Percentiles rank a stretch among this genome's conserved stretches.
These are phyloP conservation scores for Dittrichia graveolens DNA, from an alignment of 129 eudicot species.

Conservation along the genomic window DNA sequence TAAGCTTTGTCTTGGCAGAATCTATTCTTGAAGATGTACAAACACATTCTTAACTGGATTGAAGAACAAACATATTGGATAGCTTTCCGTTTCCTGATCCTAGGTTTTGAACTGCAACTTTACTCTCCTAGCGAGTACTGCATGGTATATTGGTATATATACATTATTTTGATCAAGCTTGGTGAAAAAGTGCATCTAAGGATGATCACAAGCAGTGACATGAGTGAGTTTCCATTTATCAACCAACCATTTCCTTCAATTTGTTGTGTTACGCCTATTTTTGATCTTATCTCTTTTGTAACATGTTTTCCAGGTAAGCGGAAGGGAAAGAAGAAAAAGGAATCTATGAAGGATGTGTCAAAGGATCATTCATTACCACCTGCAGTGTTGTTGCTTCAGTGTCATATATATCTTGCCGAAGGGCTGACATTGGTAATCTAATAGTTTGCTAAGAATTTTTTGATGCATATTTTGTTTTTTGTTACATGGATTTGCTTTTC, in stretches of 20 bases:
- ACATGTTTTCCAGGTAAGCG: constrained; percentile 55
- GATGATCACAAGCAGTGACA: constrained; percentile 55
- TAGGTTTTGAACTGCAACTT: constrained; percentile 93
- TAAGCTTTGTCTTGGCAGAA: constrained; percentile 42
- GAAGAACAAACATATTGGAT: constrained; percentile 99
- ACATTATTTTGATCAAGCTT: constrained; percentile 75
- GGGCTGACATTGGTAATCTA: constrained; percentile 80
- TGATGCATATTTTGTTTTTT: not conserved
- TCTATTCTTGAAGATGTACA: constrained; percentile 57
- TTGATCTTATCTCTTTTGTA: constrained; percentile 9
- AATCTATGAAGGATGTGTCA: constrained; percentile 53
- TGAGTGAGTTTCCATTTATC: constrained; percentile 48
- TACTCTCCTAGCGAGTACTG: constrained; percentile 88
- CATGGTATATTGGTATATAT: constrained; percentile 98
- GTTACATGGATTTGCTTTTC: constrained; percentile 3
- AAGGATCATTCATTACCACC: constrained; percentile 77
- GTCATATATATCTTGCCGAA: constrained; percentile 87
- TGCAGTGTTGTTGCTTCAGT: constrained; percentile 72
- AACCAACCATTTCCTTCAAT: not conserved
- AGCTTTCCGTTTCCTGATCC: constrained; percentile 74
- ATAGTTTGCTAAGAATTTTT: not conserved
- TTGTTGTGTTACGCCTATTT: not conserved
- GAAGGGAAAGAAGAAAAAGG: constrained; percentile 88
- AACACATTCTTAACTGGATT: constrained; percentile 80
- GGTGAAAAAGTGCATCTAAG: constrained; percentile 85